Evolutionary conservation across 345 rosid genomes (phyloP), one percentile per base, ranked within the genome.

Genomic region (Pugionium cornutum): DNA sequence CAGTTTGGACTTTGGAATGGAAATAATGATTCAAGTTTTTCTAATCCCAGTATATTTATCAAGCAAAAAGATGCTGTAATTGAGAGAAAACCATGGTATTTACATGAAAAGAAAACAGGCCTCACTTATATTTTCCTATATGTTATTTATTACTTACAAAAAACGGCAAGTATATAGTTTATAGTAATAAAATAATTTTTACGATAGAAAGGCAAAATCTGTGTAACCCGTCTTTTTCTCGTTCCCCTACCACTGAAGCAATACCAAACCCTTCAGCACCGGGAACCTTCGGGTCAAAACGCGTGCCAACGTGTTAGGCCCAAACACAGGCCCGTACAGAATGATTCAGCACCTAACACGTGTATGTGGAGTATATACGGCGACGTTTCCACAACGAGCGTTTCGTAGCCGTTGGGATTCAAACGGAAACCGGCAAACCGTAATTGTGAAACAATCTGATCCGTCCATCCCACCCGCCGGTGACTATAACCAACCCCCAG

Each of bases 391-490:
- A 55, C 28, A 71, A 53, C 32, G 78, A 58, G 53, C 69, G 76
- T 30, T 9, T 44, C 9, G 35, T 53, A 58, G 64, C 54, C 53
- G 67, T 53, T 29, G 42, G 49, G 48, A 40, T 61, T 92, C 83
- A 89, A 44, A 66, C 79, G 1, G 83, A 69, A 32, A 82, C 88
- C 1, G 97, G 99, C 36, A 90, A 77, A 4, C 99, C 99, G 50
- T 94, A 88, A 79, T 90, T 94, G 70, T 82, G 90, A 80, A 88
- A 94, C 10, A 95, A 84, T 76, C 86, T 81, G 54, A 94, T 94
- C 56, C 90, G 81, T 67, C 99, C 99, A 71, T 94, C 97, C 85
- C 85, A 83, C 7, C 99, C 96, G 3, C 95, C 97, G 0, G 97
- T 90, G 75, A 90, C 92, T 9, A 94, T 84, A 53, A 94, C 99